Evolutionary conservation across 129 eudicot species (phyloP), one percentile per base, ranked within the genome.

Genomic region (Flaveria robusta): DNA sequence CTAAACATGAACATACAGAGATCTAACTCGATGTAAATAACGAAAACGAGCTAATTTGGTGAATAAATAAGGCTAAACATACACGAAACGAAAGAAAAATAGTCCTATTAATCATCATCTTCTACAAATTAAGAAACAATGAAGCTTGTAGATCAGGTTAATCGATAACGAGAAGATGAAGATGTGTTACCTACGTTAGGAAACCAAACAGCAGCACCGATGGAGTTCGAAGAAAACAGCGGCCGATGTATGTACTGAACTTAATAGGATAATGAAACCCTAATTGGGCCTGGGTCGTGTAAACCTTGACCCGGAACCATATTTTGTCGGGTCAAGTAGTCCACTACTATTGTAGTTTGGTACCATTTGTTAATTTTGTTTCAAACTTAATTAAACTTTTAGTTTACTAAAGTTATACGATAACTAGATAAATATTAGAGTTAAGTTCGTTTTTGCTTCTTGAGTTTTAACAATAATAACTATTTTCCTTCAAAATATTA

Each of bases 261-360:
- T 76, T 66, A 76, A 12, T 66, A 54, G n/a, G 52, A 69, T 12
- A 14, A 11, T 47, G 56, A 76, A 76, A 67, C 81, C 81, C 74
- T 76, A 76, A 67, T 67, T 76, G 81, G 81, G 74, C 74, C 74
- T 75, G 72, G 74, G 45, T 20, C 51, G 39, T 20, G 52, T 0
- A 49, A 15, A 22, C 16, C 19, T 63, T 63, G 47, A 63, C 64
- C 63, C 51, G 34, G 14, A 22, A 0, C 31, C 20, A 5, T 76
- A 31, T 76, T 62, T 43, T 1, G 20, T 68, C 62, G 73, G 58
- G 55, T 37, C 58, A 68, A 43, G 2, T 18, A 34, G 37, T 31
- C 6, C 7, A 31, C 37, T 0, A 4, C 37, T 31, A 31, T 31
- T 31, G 37, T 31, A 31, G 37, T 31, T 5, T 4, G 37, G 7